phyloP scores from a whole-genome alignment of 83 land plant species.

The Isoetes engelmannii region DNA sequence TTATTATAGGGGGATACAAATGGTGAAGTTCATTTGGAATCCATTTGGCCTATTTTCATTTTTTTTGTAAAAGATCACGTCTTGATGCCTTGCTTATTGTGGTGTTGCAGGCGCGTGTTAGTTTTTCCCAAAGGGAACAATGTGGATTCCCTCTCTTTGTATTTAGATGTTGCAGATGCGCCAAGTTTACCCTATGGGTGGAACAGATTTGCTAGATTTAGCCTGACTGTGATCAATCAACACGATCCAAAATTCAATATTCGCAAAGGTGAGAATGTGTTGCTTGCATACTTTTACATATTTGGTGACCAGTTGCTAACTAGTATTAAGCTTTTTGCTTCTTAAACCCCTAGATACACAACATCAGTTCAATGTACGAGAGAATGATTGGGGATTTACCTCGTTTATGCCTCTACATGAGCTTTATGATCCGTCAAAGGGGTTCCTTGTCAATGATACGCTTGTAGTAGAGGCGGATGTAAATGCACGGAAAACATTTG shows the following conservation, averaged over 20 bases:
- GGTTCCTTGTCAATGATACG: slow-evolving; percentile 80
- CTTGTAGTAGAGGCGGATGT: slow-evolving; percentile 85
- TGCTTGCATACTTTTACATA: no score
- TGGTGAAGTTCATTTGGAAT: slow-evolving; percentile 43
- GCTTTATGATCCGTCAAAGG: slow-evolving; percentile 72
- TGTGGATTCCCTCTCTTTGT: slow-evolving; percentile 88
- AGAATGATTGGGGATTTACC: slow-evolving; percentile 99
- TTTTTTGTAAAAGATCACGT: no score
- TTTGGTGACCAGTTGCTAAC: background rate
- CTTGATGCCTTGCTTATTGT: no score
- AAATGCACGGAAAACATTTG: slow-evolving; percentile 59
- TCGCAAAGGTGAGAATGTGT: slow-evolving; percentile 52
- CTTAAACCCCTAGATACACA: slow-evolving; percentile 66
- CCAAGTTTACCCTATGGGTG: slow-evolving; percentile 71
- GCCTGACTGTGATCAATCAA: slow-evolving; percentile 84
- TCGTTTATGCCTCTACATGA: slow-evolving; percentile 94
- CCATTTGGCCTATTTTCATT: background rate
- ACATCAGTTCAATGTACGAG: slow-evolving; percentile 84
- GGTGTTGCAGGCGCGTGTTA: slow-evolving; percentile 64
- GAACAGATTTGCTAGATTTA: slow-evolving; percentile 94
- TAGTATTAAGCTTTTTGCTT: slow-evolving; percentile 2
- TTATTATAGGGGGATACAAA: slow-evolving; percentile 78
- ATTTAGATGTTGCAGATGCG: slow-evolving; percentile 94
- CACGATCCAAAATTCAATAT: slow-evolving; percentile 54
- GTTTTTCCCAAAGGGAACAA: slow-evolving; percentile 97